Evolutionary conservation across 768 basidiomycete species (phyloP).

Genomic region (Mrakia gelida): DNA sequence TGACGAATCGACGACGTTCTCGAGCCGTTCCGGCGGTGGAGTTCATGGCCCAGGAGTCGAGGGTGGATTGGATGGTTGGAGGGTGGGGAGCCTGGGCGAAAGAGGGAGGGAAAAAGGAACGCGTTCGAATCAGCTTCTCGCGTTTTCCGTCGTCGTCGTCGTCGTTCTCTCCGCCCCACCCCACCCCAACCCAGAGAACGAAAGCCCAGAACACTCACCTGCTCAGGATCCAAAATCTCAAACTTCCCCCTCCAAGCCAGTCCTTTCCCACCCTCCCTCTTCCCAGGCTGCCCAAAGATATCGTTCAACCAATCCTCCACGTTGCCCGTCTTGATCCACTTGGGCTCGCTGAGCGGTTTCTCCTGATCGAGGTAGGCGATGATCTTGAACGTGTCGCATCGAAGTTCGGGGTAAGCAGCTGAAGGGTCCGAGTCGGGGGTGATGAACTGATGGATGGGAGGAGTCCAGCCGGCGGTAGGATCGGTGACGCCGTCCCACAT

Average conservation of each 20-base stretch:
- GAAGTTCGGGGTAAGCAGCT: constrained; percentile 18
- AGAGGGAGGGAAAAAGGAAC: constrained; percentile 19
- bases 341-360: constrained; percentile 86
- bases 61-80: constrained; percentile 82
- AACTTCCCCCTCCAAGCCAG: constrained; percentile 85
- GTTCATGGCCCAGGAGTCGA: constrained; percentile 84
- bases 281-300: constrained; percentile 50
- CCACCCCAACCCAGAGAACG: no score
- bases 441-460: constrained; percentile 52
- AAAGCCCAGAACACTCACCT: constrained; percentile 56
- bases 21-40: constrained; percentile 68
- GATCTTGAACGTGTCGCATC: constrained; percentile 53
- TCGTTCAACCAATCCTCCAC: constrained; percentile 80
- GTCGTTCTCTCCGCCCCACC: no score
- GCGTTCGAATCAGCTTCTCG: constrained; percentile 2
- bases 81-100: constrained; percentile 23
- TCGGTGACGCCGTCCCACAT: constrained; percentile 32
- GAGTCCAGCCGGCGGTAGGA: constrained; percentile 37
- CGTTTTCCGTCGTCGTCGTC: neutral
- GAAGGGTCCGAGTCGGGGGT: constrained; percentile 3
- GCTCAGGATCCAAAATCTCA: constrained; percentile 86
- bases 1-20: constrained; percentile 82
- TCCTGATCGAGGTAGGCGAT: constrained; percentile 76
- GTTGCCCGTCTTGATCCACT: constrained; percentile 94
- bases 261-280: constrained; percentile 28